These are phyloP conservation scores for Papiliotrema flavescens DNA, from an alignment of 1,284 basidiomycete species.

Conservation along the genomic window DNA sequence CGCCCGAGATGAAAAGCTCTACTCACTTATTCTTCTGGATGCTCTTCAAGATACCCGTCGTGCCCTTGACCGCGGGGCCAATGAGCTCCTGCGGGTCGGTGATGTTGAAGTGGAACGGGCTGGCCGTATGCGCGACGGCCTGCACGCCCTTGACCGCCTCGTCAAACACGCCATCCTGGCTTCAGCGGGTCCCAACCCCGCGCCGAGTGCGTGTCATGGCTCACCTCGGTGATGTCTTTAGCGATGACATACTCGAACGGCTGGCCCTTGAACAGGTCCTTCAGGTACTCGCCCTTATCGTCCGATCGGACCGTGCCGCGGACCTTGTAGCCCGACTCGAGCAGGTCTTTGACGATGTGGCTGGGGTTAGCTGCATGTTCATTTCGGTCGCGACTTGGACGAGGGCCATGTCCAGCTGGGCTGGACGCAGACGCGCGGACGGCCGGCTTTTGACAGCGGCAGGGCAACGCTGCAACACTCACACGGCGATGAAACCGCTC, in stretches of 20 bases:
- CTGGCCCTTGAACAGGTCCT: slow-evolving; percentile 52
- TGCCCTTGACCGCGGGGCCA: slow-evolving; percentile 62
- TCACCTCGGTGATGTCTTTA: slow-evolving; percentile 57
- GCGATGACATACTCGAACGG: slow-evolving; percentile 57
- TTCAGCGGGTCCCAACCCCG: neutral
- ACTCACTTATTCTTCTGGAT: slow-evolving; percentile 56
- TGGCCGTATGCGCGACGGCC: slow-evolving; percentile 51
- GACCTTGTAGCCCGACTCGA: slow-evolving; percentile 50
- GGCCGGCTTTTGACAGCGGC: neutral
- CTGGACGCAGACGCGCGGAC: neutral
- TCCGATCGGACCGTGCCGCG: slow-evolving; percentile 58
- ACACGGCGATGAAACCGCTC: slow-evolving; percentile 50
- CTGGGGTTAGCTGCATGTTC: slow-evolving; percentile 4
- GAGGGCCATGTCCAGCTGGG: slow-evolving; percentile 15
- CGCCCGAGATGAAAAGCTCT: no score
- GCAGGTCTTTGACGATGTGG: slow-evolving; percentile 31
- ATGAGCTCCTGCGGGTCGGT: slow-evolving; percentile 54
- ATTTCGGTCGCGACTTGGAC: neutral
- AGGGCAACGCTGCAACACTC: slow-evolving; percentile 3
- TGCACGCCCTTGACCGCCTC: slow-evolving; percentile 65
- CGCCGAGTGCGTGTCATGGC: slow-evolving; percentile 3
- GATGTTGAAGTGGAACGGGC: slow-evolving; percentile 38
- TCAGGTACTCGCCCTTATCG: slow-evolving; percentile 56
- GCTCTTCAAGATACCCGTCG: slow-evolving; percentile 58
- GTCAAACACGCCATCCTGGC: slow-evolving; percentile 63